These are phyloP conservation scores for Sporothrix pseudoabietina DNA, from an alignment of 2,329 filamentous ascomycete species.

Conservation along the genomic window DNA sequence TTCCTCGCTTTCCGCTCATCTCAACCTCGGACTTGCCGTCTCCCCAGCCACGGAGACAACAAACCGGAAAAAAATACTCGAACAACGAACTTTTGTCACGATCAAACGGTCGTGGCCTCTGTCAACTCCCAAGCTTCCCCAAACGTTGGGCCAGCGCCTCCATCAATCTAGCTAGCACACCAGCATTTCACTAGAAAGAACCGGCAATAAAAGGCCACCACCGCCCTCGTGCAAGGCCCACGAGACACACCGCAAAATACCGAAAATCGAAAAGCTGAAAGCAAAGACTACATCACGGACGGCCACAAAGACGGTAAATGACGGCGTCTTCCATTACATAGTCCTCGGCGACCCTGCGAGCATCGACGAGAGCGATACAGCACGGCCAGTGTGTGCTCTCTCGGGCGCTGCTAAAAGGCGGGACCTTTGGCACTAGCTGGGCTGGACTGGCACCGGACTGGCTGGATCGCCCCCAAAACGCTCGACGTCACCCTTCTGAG, in stretches of 20 bases:
- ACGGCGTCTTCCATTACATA: conserved; percentile 3
- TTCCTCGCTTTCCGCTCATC: neutral
- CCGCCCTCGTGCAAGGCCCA: neutral
- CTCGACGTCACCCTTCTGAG: conserved; percentile 13
- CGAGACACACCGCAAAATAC: neutral
- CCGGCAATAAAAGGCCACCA: neutral
- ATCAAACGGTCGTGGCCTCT: neutral
- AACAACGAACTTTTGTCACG: neutral
- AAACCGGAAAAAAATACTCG: neutral
- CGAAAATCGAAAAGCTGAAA: neutral
- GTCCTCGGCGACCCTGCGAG: neutral
- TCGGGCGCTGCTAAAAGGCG: conserved; percentile 1
- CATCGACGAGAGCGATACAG: neutral
- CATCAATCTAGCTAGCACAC: neutral
- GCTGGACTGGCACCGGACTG: neutral
- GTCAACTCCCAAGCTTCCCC: neutral
- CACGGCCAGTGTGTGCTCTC: neutral
- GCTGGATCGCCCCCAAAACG: conserved; percentile 1
- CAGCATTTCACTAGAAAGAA: neutral
- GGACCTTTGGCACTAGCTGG: conserved; percentile 4
- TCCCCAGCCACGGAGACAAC: conserved; percentile 11
- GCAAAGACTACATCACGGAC: conserved; percentile 16
- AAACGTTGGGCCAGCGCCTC: neutral
- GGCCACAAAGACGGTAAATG: conserved; percentile 1
- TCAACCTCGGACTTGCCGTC: neutral